A percentile compares a stretch with the other conserved stretches of the same genome.
Evolutionary conservation across 2,329 filamentous ascomycete species (phyloP).

Genomic region (Ceratocystis cacaofunesta): DNA sequence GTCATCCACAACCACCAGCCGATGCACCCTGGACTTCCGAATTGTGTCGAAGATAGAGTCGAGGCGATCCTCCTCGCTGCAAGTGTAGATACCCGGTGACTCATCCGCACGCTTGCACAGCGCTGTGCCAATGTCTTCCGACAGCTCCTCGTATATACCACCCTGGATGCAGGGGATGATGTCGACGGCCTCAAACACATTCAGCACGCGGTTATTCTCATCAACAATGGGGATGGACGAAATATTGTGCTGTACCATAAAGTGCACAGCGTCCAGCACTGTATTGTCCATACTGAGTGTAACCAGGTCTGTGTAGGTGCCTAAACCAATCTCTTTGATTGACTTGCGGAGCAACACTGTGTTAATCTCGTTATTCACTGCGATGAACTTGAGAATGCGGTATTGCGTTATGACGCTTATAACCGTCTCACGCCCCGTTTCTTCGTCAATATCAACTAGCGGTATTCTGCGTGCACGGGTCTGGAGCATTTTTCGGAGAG

Average conservation of each 20-base stretch:
- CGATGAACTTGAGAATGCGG: slow-evolving; percentile 95
- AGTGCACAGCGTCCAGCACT: slow-evolving; percentile 86
- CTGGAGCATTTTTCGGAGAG: slow-evolving; percentile 83
- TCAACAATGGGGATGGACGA: slow-evolving; percentile 91
- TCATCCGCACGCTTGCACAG: slow-evolving; percentile 76
- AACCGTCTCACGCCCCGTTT: slow-evolving; percentile 82
- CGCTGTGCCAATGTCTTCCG: slow-evolving; percentile 74
- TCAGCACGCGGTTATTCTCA: slow-evolving; percentile 60
- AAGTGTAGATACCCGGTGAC: slow-evolving; percentile 94
- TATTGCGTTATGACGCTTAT: slow-evolving; percentile 97
- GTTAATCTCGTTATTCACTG: slow-evolving; percentile 75
- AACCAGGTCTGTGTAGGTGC: slow-evolving; percentile 66
- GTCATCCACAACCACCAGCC: slow-evolving; percentile 85
- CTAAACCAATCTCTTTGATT: slow-evolving; percentile 67
- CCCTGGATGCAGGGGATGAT: slow-evolving; percentile 93
- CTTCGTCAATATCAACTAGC: slow-evolving; percentile 82
- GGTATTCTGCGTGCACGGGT: slow-evolving; percentile 89
- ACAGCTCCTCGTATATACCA: slow-evolving; percentile 79
- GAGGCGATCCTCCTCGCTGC: slow-evolving; percentile 75
- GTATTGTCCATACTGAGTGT: slow-evolving; percentile 79
- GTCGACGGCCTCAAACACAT: slow-evolving; percentile 95
- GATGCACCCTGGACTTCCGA: slow-evolving; percentile 83
- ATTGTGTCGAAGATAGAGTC: slow-evolving; percentile 96
- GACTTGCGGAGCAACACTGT: slow-evolving; percentile 81
- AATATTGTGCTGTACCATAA: slow-evolving; percentile 85